A percentile compares a stretch with the other conserved stretches of the same genome.
Conservation (phyloP, 2,329 filamentous ascomycete genomes). For the Penicillium sp. region DNA sequence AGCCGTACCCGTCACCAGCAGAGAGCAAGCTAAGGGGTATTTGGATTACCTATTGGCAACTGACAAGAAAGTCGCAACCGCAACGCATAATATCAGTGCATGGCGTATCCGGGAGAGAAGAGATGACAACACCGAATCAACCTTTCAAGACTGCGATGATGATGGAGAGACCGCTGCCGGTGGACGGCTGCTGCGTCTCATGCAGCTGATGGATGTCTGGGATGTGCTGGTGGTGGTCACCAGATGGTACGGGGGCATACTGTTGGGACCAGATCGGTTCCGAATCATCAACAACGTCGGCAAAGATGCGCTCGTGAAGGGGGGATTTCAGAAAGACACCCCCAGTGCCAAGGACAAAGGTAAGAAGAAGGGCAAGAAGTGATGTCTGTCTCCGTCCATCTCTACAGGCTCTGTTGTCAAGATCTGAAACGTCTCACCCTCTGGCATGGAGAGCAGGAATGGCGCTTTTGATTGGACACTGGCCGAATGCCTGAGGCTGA, state of each 20-base stretch:
- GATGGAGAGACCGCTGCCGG: slow-evolving; percentile 94
- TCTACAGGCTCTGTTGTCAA: background rate
- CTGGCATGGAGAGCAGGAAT: background rate
- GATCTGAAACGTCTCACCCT: background rate
- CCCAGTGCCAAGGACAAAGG: slow-evolving; percentile 44
- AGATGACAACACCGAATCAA: slow-evolving; percentile 46
- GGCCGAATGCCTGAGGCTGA: background rate
- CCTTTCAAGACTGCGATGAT: slow-evolving; percentile 88
- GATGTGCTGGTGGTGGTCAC: slow-evolving; percentile 89
- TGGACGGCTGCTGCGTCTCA: slow-evolving; percentile 75
- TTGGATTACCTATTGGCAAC: slow-evolving; percentile 72
- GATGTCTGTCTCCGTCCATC: slow-evolving; percentile 17
- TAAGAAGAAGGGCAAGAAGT: slow-evolving; percentile 51
- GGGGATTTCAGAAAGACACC: slow-evolving; percentile 62
- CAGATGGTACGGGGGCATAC: slow-evolving; percentile 90
- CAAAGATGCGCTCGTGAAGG: slow-evolving; percentile 76
- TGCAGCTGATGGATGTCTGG: slow-evolving; percentile 95
- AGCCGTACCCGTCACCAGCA: slow-evolving; percentile 64
- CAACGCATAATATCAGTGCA: slow-evolving; percentile 93
- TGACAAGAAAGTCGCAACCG: slow-evolving; percentile 78
- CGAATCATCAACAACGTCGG: slow-evolving; percentile 83
- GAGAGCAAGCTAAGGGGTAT: slow-evolving; percentile 66
- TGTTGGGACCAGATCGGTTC: slow-evolving; percentile 84
- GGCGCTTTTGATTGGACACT: background rate
- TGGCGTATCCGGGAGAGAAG: slow-evolving; percentile 67